Base-by-base conservation (phyloP, 1,284 basidiomycete genomes). In the Puccinia brachypodii region DNA sequence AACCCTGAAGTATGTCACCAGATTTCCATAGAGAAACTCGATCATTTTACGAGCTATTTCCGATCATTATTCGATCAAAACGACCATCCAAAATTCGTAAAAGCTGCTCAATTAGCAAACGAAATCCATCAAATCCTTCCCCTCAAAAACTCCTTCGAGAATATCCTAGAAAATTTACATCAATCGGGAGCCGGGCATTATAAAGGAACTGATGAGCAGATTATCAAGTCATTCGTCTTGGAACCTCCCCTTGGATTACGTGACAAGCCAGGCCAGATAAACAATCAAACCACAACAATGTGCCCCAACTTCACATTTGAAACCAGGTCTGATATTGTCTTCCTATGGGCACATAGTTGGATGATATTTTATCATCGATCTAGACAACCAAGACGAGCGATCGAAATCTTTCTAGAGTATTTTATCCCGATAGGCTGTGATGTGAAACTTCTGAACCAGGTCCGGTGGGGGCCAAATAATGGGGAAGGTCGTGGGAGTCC, bases 281-380 rank as follows among this genome's bases (percentile, higher is more conserved):
- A 7, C 31, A 56, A 25, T n/a, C 1, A 25, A 44, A 22, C 36
- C 16, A n/a, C 33, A 28, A 38, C 11, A 16, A 38, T 42, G n/a
- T 53, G 50, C 14, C 33, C 50, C 31, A 40, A 58, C n/a, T 44
- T 74, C 40, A 53, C 60, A 42, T 72, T 80, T 72, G 66, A 72
- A 60, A 50, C 38, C 19, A 64, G 60, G 22, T 64, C 69, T 36
- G 79, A 81, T 25, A 60, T 81, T 22, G 33, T 74, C 19, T 72
- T 81, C 44, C 44, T 81, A 7, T 81, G 79, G 79, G 79, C 79
- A 38, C 79, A 81, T 44, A 73, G 71, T 56, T 81, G 79, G 79
- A 81, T 81, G 79, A 81, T 81, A 33, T 81, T 62, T 74, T 81
- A 81, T 72, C 79, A 81, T 50, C 68, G 79, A 66, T 73, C 44